A percentile compares a stretch with the other conserved stretches of the same genome.
These are phyloP conservation scores for Cichorium intybus DNA, from an alignment of 140 eudicot species.

Conservation along the genomic window DNA sequence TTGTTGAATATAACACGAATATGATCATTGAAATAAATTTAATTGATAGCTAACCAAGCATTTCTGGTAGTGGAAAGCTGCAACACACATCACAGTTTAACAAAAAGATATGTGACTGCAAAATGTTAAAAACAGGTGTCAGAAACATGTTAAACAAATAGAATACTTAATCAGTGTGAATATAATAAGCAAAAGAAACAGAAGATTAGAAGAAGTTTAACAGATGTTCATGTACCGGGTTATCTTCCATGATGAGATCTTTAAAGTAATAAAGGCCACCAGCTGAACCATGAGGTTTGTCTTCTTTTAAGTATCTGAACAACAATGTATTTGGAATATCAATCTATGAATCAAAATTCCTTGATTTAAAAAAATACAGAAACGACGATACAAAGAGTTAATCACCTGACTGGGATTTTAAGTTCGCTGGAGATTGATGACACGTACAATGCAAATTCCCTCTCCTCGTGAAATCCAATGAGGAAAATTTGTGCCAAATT, in stretches of 20 bases:
- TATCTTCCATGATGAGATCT: slow-evolving; percentile 86
- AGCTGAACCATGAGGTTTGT: slow-evolving; percentile 97
- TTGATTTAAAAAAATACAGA: not conserved
- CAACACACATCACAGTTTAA: slow-evolving; percentile 90
- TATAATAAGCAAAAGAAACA: slow-evolving; percentile 3
- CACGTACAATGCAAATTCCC: slow-evolving; percentile 77
- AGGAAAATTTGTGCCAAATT: slow-evolving; percentile 75
- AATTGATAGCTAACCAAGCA: slow-evolving; percentile 68
- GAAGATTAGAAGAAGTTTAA: not conserved
- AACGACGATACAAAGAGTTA: not conserved
- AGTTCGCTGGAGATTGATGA: slow-evolving; percentile 93
- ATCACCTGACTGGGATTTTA: slow-evolving; percentile 89
- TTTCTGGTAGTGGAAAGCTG: slow-evolving; percentile 73
- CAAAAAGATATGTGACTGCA: slow-evolving; percentile 92
- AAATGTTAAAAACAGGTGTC: slow-evolving; percentile 7
- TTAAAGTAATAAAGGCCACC: slow-evolving; percentile 80
- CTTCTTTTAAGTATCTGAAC: slow-evolving; percentile 84
- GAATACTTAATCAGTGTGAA: too few relatives aligned
- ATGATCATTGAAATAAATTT: not conserved
- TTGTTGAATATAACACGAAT: not conserved
- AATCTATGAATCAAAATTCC: not conserved
- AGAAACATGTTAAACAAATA: slow-evolving; percentile 1
- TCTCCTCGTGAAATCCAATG: slow-evolving; percentile 82
- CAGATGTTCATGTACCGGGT: slow-evolving; percentile 44
- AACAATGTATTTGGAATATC: not conserved